Percentiles rank a stretch among this genome's conserved stretches.
These are phyloP conservation scores for Botryotinia globosa DNA, from an alignment of 2,329 filamentous ascomycete genomes.

Conservation along the genomic window DNA sequence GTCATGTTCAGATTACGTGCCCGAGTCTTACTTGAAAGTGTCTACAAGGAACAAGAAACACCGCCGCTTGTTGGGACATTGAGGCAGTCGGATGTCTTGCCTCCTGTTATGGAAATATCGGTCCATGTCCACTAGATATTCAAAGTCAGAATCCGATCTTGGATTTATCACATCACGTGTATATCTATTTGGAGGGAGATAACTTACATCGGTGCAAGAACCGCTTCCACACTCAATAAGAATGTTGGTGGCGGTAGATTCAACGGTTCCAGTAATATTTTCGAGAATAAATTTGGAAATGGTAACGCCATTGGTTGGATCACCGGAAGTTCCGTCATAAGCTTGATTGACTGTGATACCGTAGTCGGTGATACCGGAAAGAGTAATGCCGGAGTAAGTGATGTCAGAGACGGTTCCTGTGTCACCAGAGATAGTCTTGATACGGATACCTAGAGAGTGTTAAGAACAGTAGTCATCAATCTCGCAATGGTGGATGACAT, in stretches of 20 bases:
- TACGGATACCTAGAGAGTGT: slow-evolving; percentile 47
- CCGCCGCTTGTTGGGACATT: slow-evolving; percentile 37
- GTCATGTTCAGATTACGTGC: neutral
- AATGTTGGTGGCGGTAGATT: slow-evolving; percentile 41
- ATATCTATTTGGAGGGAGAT: neutral
- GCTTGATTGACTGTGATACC: slow-evolving; percentile 55
- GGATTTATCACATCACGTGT: neutral
- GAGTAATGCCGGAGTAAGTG: slow-evolving; percentile 51
- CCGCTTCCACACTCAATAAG: slow-evolving; percentile 54
- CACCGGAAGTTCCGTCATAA: slow-evolving; percentile 48
- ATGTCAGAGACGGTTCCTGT: slow-evolving; percentile 52
- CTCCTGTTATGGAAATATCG: slow-evolving; percentile 50
- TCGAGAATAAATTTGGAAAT: slow-evolving; percentile 49
- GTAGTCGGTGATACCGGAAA: slow-evolving; percentile 50
- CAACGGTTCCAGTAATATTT: slow-evolving; percentile 45
- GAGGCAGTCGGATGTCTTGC: slow-evolving; percentile 44
- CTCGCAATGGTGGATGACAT: slow-evolving; percentile 41
- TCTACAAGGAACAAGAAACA: slow-evolving; percentile 19
- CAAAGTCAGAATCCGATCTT: neutral
- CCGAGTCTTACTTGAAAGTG: neutral
- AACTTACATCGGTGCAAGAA: slow-evolving; percentile 43
- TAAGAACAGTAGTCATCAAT: slow-evolving; percentile 40
- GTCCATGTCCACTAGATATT: slow-evolving; percentile 49
- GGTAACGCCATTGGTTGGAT: slow-evolving; percentile 47
- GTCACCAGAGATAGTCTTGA: slow-evolving; percentile 53